Evolutionary conservation across 345 rosid genomes (phyloP).

Genomic region (Gossypium sturtianum): DNA sequence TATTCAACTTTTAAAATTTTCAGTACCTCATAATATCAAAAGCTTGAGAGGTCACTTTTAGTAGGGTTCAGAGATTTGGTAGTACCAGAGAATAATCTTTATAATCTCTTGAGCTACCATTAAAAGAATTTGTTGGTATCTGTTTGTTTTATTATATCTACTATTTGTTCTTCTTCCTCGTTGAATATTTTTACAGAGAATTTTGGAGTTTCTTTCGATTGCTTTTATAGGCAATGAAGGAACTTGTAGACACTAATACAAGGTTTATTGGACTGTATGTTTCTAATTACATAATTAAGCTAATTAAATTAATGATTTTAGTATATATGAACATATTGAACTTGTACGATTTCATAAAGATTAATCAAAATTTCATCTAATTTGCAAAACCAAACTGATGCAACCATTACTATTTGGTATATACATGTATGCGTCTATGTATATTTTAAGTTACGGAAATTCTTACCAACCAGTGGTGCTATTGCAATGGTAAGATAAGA

Average conservation of each 20-base stretch:
- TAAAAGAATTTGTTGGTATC: neutral
- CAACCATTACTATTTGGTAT: no score
- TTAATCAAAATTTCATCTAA: no score
- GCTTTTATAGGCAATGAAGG: neutral
- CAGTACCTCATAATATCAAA: neutral
- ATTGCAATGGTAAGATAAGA: no score
- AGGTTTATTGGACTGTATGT: no score
- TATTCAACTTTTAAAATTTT: neutral
- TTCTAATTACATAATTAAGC: no score
- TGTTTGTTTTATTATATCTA: neutral
- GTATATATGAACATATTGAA: no score
- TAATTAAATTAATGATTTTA: no score
- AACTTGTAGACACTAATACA: no score
- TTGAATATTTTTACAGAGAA: neutral
- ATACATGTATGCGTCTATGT: neutral
- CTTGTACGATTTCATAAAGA: no score
- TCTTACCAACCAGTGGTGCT: no score
- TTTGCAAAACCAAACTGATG: no score
- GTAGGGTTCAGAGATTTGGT: neutral
- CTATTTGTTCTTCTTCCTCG: neutral
- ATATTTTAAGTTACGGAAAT: neutral
- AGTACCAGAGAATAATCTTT: slow-evolving; percentile 2
- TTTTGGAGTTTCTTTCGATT: neutral
- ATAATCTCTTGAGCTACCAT: neutral
- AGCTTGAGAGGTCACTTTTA: neutral